Evolutionary conservation across 2,329 filamentous ascomycete species (phyloP), one percentile per base, ranked within the genome.

Genomic region (Fusarium sp.): DNA sequence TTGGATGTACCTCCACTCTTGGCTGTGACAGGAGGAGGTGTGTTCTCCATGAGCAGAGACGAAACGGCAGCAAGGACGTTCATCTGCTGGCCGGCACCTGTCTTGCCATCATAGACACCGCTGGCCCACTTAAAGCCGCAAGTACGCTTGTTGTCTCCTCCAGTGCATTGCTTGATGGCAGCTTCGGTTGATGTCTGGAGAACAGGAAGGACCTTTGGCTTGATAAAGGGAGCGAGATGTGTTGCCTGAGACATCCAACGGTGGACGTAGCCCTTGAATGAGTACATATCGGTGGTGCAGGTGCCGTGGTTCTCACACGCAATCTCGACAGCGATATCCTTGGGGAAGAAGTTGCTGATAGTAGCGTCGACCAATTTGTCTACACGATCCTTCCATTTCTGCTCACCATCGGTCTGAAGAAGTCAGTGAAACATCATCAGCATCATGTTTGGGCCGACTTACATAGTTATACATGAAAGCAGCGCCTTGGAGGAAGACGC

Each of bases 391-490:
- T 84, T 83, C 91, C 91, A 92, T 48, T 83, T 83, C 5, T 82
- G 72, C 44, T 82, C 80, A 39, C 85, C 85, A 12, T 86, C 81
- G 59, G 86, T 88, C 85, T 87, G 18, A 26, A 13, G 16, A 48
- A 44, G 51, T 77, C 48, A 76, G 65, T 16, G 22, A 35, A 11
- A 22, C 30, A 22, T 11, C 22, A 38, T 22, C 36, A 36, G n/a
- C 31, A 26, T 45, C 4, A 26, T 13, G 13, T 48, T 18, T 6
- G 12, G 28, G 6, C 36, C 8, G 11, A 80, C 84, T 74, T 77
- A 86, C 85, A 48, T 81, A 84, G 74, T 92, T 91, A 79, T 90
- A 92, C 89, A 92, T 89, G 76, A 87, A 87, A 6, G 90, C 90
- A 3, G 87, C 86, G 5, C 90, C 91, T 36, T 87, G 83, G 9